phyloP scores from a whole-genome alignment of 2,329 filamentous ascomycete species.

The Clathrospora elynae region DNA sequence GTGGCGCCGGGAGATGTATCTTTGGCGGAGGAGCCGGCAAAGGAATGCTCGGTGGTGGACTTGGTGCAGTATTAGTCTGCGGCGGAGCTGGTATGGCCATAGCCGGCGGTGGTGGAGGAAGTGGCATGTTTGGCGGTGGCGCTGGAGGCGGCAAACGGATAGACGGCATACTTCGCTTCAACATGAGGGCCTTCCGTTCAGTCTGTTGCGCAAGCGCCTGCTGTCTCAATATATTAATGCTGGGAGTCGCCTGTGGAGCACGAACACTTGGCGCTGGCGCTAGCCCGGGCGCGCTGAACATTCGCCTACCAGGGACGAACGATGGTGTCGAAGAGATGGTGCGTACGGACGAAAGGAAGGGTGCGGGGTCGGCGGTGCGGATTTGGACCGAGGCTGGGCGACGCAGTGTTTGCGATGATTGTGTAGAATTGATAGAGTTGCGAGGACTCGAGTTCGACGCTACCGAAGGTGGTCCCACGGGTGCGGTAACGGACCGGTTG shows the following conservation, averaged over 20 bases:
- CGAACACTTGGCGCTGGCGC: conserved; percentile 6
- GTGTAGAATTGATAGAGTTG: conserved; percentile 16
- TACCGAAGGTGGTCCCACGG: conserved; percentile 23
- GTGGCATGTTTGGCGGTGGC: conserved; percentile 53
- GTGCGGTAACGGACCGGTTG: conserved; percentile 43
- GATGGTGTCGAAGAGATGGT: conserved; percentile 40
- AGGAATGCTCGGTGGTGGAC: conserved; percentile 22
- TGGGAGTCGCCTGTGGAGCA: conserved; percentile 26
- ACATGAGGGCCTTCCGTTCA: conserved; percentile 25
- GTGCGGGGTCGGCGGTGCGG: conserved; percentile 49
- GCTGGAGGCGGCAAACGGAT: conserved; percentile 53
- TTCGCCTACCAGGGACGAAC: conserved; percentile 33
- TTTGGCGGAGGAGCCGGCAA: conserved; percentile 17
- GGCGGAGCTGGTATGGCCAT: conserved; percentile 31
- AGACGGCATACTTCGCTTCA: conserved; percentile 46
- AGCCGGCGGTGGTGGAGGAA: conserved; percentile 47
- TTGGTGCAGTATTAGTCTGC: conserved; percentile 17
- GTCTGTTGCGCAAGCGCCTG: conserved; percentile 18
- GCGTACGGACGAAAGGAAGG: conserved; percentile 49
- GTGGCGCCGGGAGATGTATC: conserved; percentile 13
- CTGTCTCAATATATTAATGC: conserved; percentile 35
- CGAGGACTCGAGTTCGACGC: conserved; percentile 19
- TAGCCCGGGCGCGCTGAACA: conserved; percentile 23
- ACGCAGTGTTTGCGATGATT: conserved; percentile 37
- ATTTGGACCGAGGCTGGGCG: conserved; percentile 54